Evolutionary conservation across 31 red algal genomes (phyloP), one percentile per base, ranked within the genome.

Genomic region (Asparagopsis taxiformis): DNA sequence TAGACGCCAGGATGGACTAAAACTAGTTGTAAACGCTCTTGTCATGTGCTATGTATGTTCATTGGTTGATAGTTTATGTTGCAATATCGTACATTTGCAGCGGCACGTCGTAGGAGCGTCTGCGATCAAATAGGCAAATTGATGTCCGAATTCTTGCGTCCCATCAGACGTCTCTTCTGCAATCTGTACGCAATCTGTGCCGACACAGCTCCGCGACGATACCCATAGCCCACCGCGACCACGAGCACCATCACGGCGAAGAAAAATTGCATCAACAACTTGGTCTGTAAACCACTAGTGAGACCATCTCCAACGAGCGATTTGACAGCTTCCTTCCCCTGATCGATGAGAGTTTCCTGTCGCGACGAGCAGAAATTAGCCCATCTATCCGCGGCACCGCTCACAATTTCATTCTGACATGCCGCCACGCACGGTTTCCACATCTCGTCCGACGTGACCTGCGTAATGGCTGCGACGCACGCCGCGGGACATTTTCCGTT

Each of bases 1-100:
- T 98, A 15, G 83, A 98, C 57, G 87, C 91, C 33, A 70, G 95
- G 22, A 91, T 91, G 87, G 95, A 98, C 35, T 98, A 94, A 83
- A n/a, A 46, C 22, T 5, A 17, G 13, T 30, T 0, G 15, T 10
- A 5, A 20, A 26, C 23, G 3, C 30, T 7, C 35, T 50, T 26
- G 46, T 69, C 21, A n/a, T 55, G 29, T 37, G 16, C 29, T 55
- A 26, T 32, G 31, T 55, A 33, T 5, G 3, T 4, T 54, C 51
- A 54, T 55, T 3, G 2, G 50, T n/a, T n/a, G n/a, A n/a, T n/a
- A n/a, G n/a, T n/a, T n/a, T n/a, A n/a, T n/a, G n/a, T n/a, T n/a
- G n/a, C n/a, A n/a, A n/a, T 51, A 49, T 48, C 51, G 34, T 49
- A 69, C 65, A 51, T 20, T 25, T 52, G 41, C 8, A 15, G 19